A percentile compares a stretch with the other conserved stretches of the same genome.
These are phyloP conservation scores for Ogataea kodamae DNA, from an alignment of 805 yeast species.

Conservation along the genomic window DNA sequence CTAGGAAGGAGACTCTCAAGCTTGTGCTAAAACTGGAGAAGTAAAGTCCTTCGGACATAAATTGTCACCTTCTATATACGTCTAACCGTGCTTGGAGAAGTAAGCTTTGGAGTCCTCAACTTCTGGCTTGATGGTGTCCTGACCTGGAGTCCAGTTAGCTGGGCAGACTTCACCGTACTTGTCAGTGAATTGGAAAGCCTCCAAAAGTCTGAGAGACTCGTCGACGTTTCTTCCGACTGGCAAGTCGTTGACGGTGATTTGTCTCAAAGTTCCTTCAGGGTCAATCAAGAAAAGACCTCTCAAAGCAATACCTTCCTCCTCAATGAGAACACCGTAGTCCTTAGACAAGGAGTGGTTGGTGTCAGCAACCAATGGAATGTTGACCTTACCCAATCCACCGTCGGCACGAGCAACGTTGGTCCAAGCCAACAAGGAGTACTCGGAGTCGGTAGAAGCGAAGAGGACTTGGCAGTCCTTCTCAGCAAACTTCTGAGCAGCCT, in stretches of 20 bases:
- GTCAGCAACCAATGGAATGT: conserved; percentile 94
- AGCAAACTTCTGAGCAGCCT: conserved; percentile 85
- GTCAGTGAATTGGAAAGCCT: conserved; percentile 99
- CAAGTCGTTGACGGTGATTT: conserved; percentile 95
- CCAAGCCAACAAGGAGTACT: conserved; percentile 97
- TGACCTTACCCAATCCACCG: conserved; percentile 96
- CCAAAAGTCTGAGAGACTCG: conserved; percentile 94
- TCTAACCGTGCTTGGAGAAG: conserved; percentile 50
- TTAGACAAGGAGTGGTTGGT: conserved; percentile 91
- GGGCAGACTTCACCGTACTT: conserved; percentile 99
- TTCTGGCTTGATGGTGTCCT: conserved; percentile 85
- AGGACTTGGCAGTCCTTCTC: conserved; percentile 84
- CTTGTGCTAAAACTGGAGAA: conserved; percentile 4
- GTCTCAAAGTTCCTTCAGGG: conserved; percentile 93
- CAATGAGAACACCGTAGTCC: conserved; percentile 96
- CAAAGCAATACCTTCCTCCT: conserved; percentile 94
- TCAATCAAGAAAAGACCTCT: conserved; percentile 98
- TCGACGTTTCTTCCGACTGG: conserved; percentile 99
- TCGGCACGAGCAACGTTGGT: conserved; percentile 94
- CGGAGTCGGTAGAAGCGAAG: conserved; percentile 98
- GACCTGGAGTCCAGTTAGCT: conserved; percentile 98
- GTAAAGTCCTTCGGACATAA: background rate
- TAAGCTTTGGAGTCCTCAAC: conserved; percentile 76
- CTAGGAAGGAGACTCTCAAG: conserved; percentile 5
- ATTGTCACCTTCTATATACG: background rate